These are phyloP conservation scores for Paraphoma chrysanthemicola DNA, from an alignment of 2,329 filamentous ascomycete genomes.

Conservation along the genomic window DNA sequence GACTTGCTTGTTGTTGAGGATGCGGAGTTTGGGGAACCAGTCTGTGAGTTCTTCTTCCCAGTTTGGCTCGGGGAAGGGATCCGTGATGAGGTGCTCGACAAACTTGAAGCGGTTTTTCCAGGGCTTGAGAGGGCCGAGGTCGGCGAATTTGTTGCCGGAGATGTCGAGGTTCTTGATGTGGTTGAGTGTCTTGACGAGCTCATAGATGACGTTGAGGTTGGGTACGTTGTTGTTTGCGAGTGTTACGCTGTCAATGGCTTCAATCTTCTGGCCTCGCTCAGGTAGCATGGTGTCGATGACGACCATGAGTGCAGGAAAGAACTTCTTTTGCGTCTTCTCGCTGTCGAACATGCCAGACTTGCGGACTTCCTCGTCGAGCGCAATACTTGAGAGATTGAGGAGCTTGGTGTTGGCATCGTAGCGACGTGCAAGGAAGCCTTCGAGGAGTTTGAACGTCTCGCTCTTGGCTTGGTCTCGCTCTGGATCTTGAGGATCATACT, in stretches of 20 bases:
- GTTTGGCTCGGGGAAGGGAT: slow-evolving; percentile 50
- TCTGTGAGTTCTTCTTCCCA: slow-evolving; percentile 73
- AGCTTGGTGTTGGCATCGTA: slow-evolving; percentile 77
- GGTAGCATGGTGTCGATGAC: slow-evolving; percentile 78
- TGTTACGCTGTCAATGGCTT: slow-evolving; percentile 81
- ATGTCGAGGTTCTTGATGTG: slow-evolving; percentile 89
- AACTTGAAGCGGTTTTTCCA: slow-evolving; percentile 83
- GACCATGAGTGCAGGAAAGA: slow-evolving; percentile 90
- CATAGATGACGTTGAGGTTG: slow-evolving; percentile 74
- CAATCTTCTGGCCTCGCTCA: slow-evolving; percentile 67
- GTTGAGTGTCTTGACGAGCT: slow-evolving; percentile 79
- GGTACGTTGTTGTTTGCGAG: slow-evolving; percentile 81
- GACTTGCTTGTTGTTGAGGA: slow-evolving; percentile 77
- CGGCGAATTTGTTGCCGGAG: slow-evolving; percentile 76
- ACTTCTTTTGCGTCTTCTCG: slow-evolving; percentile 77
- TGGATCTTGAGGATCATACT: slow-evolving; percentile 60
- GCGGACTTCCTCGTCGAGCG: slow-evolving; percentile 73
- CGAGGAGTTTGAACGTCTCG: slow-evolving; percentile 67
- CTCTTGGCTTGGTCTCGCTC: slow-evolving; percentile 17
- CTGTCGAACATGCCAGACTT: slow-evolving; percentile 78
- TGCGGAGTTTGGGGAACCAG: slow-evolving; percentile 83
- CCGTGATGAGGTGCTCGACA: slow-evolving; percentile 80
- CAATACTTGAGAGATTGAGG: slow-evolving; percentile 81
- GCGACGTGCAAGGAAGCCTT: slow-evolving; percentile 73
- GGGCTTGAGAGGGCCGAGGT: slow-evolving; percentile 69